phyloP scores from a whole-genome alignment of 2,329 filamentous ascomycete genomes.

The Trichoderma harzianum region DNA sequence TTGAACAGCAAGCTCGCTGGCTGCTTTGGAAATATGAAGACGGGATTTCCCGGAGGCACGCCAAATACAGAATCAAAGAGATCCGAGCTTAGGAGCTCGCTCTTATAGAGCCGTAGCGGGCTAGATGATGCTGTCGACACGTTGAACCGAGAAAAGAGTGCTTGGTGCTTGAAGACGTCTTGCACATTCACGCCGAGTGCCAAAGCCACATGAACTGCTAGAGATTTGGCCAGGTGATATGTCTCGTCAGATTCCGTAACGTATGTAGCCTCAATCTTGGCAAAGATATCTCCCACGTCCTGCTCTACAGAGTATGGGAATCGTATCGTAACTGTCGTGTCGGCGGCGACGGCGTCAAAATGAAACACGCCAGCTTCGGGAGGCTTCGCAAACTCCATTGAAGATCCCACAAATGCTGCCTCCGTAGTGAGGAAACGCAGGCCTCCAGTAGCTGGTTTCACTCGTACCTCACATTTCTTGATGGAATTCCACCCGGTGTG shows the following conservation, averaged over 20 bases:
- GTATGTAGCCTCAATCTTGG: conserved; percentile 75
- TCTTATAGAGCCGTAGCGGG: conserved; percentile 70
- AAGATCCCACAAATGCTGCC: conserved; percentile 46
- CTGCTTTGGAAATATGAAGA: conserved; percentile 75
- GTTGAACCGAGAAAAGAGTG: conserved; percentile 85
- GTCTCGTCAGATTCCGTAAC: conserved; percentile 59
- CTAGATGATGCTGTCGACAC: conserved; percentile 75
- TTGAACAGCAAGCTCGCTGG: conserved; percentile 79
- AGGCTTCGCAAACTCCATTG: conserved; percentile 44
- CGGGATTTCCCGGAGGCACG: conserved; percentile 46
- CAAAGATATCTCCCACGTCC: conserved; percentile 64
- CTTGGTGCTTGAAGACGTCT: conserved; percentile 82
- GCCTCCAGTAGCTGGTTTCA: conserved; percentile 64
- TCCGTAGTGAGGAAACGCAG: conserved; percentile 61
- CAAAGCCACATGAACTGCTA: conserved; percentile 69
- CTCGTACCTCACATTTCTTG: conserved; percentile 54
- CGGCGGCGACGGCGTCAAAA: conserved; percentile 45
- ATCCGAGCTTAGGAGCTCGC: conserved; percentile 64
- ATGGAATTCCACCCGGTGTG: conserved; percentile 72
- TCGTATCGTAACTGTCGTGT: conserved; percentile 54
- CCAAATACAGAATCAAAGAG: conserved; percentile 64
- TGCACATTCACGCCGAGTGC: conserved; percentile 94
- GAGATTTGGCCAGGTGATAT: conserved; percentile 40
- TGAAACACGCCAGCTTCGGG: conserved; percentile 53
- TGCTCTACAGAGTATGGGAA: conserved; percentile 84